Conservation (phyloP, 2,329 filamentous ascomycete genomes). For the Fusarium fracticaudum region DNA sequence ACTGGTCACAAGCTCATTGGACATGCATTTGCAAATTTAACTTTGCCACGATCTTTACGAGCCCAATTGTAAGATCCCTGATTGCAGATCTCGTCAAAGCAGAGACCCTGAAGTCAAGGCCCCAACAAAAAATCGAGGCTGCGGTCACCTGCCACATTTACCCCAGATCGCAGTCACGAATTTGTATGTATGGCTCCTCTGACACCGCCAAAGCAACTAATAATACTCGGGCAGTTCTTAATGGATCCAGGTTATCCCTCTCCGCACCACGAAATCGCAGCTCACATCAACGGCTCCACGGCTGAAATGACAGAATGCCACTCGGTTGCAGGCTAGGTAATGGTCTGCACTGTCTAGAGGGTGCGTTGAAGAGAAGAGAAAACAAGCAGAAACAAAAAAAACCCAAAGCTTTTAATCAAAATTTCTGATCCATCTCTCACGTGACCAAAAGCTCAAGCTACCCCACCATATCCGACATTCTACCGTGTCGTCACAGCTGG, state of each 20-base stretch:
- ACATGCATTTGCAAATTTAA: not conserved
- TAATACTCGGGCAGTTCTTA: slow-evolving; percentile 66
- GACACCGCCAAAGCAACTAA: slow-evolving; percentile 53
- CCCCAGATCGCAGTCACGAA: not conserved
- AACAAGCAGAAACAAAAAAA: not conserved
- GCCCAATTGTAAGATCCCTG: not conserved
- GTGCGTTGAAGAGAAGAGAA: slow-evolving; percentile 67
- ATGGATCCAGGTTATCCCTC: slow-evolving; percentile 62
- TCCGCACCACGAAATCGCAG: slow-evolving; percentile 69
- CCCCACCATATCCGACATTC: slow-evolving; percentile 40
- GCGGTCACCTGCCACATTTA: slow-evolving; percentile 4
- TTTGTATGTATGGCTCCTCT: slow-evolving; percentile 52
- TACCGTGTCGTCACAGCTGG: slow-evolving; percentile 34
- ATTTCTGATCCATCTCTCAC: slow-evolving; percentile 14
- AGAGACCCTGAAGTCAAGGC: not conserved
- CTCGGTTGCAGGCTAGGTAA: slow-evolving; percentile 66
- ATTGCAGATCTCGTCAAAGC: not conserved
- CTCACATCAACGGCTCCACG: slow-evolving; percentile 69
- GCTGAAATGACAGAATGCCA: slow-evolving; percentile 75
- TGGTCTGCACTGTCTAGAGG: slow-evolving; percentile 89
- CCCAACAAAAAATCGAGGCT: slow-evolving; percentile 6
- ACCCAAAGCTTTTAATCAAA: slow-evolving; percentile 17
- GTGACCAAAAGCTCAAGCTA: slow-evolving; percentile 28
- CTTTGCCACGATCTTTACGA: not conserved
- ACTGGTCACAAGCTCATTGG: not conserved